phyloP scores from a whole-genome alignment of 257 asterid genomes.

The Solanum arcanum region DNA sequence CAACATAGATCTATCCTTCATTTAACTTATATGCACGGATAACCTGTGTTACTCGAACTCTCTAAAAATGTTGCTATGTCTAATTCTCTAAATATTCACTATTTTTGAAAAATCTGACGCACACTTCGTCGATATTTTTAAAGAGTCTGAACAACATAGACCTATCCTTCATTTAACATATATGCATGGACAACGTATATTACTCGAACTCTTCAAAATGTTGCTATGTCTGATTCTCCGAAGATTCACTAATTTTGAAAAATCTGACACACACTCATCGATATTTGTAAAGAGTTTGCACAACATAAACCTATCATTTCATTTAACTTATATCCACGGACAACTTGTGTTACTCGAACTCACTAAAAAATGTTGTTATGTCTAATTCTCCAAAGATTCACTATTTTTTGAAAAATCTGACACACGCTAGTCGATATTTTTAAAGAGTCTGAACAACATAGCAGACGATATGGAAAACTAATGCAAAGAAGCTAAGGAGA shows the following conservation, averaged over 20 bases:
- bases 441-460: neutral
- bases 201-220: neutral
- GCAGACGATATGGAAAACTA: neutral
- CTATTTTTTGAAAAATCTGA: neutral
- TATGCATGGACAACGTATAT: neutral
- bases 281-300: neutral
- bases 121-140: too few species aligned
- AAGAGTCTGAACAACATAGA: neutral
- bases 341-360: too few species aligned
- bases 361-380: too few species aligned
- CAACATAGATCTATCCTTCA: neutral
- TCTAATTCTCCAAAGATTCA: too few species aligned
- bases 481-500: neutral
- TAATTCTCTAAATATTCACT: too few species aligned
- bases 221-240: neutral
- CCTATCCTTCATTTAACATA: neutral
- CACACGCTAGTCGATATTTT: neutral
- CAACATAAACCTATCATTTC: neutral
- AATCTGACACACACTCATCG: neutral
- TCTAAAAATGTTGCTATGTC: too few species aligned
- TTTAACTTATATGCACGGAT: too few species aligned
- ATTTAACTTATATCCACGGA: too few species aligned
- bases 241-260: neutral
- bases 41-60: too few species aligned
- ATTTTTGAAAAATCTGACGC: too few species aligned